These are phyloP conservation scores for Suillus ampliporus DNA, from an alignment of 768 basidiomycete species.

Conservation along the genomic window DNA sequence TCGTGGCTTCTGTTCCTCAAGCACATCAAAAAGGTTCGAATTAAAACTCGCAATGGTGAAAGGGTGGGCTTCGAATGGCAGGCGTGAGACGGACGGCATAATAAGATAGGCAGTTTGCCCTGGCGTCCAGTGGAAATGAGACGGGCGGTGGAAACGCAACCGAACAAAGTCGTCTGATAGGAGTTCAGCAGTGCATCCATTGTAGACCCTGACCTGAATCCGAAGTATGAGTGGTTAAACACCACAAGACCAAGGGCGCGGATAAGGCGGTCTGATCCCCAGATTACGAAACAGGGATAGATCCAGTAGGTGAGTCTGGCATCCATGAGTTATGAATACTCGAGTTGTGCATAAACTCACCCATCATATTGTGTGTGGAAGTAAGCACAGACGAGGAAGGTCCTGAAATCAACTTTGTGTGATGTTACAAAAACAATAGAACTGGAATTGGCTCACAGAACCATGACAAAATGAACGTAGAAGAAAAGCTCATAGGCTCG, in stretches of 20 bases:
- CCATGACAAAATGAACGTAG: constrained; percentile 46
- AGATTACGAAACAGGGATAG: constrained; percentile 55
- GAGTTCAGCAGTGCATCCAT: constrained; percentile 43
- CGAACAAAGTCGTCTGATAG: constrained; percentile 50
- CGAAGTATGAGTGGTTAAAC: constrained; percentile 45
- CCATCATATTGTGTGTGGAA: constrained; percentile 39
- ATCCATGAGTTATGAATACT: neutral
- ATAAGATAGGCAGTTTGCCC: constrained; percentile 60
- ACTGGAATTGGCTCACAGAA: constrained; percentile 33
- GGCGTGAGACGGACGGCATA: constrained; percentile 47
- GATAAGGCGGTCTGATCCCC: constrained; percentile 54
- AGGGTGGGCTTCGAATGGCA: constrained; percentile 58
- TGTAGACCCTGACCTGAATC: constrained; percentile 20
- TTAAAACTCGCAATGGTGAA: constrained; percentile 58
- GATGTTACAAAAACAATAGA: neutral
- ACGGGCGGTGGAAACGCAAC: constrained; percentile 47
- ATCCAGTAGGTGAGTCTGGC: constrained; percentile 36
- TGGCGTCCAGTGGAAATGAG: constrained; percentile 53
- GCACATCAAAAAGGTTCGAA: constrained; percentile 16
- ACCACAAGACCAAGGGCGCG: constrained; percentile 46
- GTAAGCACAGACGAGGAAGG: constrained; percentile 42
- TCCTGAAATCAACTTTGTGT: constrained; percentile 20
- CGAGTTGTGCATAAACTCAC: constrained; percentile 24
- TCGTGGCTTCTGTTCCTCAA: neutral
- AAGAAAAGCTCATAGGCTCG: constrained; percentile 54